Percentiles rank a stretch among this genome's conserved stretches.
Conservation (phyloP, 2,329 filamentous ascomycete species). For the Cladobotryum protrusum region DNA sequence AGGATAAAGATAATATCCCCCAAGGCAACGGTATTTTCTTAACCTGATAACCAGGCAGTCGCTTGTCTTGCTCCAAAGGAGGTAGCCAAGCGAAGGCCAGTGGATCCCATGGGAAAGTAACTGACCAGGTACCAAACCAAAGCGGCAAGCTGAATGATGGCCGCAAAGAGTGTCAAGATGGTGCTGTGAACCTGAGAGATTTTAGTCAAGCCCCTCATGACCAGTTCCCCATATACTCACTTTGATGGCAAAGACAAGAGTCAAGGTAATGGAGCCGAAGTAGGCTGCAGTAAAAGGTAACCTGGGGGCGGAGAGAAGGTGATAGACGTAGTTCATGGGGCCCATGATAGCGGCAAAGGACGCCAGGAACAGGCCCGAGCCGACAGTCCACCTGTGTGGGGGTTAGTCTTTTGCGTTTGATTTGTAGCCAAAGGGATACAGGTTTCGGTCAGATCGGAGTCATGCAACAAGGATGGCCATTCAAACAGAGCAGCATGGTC, state of each 20-base stretch:
- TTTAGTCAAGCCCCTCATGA: slow-evolving; percentile 1
- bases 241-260: slow-evolving; percentile 85
- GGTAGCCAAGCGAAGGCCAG: slow-evolving; percentile 78
- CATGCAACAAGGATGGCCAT: neutral
- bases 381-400: slow-evolving; percentile 77
- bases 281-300: slow-evolving; percentile 91
- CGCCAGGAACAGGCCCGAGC: slow-evolving; percentile 79
- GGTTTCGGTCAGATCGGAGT: neutral
- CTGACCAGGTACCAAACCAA: slow-evolving; percentile 91
- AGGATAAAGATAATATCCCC: neutral
- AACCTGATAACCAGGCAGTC: slow-evolving; percentile 81
- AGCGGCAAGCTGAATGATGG: slow-evolving; percentile 75
- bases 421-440: neutral
- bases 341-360: slow-evolving; percentile 97
- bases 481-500: neutral
- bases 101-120: slow-evolving; percentile 96
- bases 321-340: slow-evolving; percentile 71
- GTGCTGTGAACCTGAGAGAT: slow-evolving; percentile 67
- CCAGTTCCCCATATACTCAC: slow-evolving; percentile 51
- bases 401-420: slow-evolving; percentile 19
- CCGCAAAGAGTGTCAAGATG: slow-evolving; percentile 76
- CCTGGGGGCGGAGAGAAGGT: slow-evolving; percentile 76
- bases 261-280: slow-evolving; percentile 86
- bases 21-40: slow-evolving; percentile 5
- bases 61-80: slow-evolving; percentile 80